These are phyloP conservation scores for Chaetomium cochliodes DNA, from an alignment of 495 filamentous ascomycete genomes.

Conservation along the genomic window DNA sequence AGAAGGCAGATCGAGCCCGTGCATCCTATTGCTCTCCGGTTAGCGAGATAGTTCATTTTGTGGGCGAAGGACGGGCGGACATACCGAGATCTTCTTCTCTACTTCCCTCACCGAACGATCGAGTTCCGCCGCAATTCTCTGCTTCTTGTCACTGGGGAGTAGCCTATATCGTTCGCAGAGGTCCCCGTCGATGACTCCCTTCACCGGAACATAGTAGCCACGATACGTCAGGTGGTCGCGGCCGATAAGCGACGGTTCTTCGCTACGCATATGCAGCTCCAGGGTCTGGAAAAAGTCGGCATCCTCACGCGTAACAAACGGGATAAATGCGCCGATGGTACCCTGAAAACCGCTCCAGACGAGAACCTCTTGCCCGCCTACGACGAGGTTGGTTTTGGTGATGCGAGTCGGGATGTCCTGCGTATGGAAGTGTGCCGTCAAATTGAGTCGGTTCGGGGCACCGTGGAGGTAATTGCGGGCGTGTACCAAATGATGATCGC, in stretches of 20 bases:
- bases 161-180: conserved; percentile 78
- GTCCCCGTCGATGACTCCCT: conserved; percentile 96
- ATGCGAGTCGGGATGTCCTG: conserved; percentile 90
- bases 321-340: conserved; percentile 85
- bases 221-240: conserved; percentile 62
- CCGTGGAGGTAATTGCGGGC: conserved; percentile 81
- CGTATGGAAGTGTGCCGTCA: conserved; percentile 82
- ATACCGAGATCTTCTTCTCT: conserved; percentile 3
- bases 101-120: neutral
- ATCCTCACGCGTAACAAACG: conserved; percentile 84
- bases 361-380: conserved; percentile 84
- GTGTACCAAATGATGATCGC: conserved; percentile 39
- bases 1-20: neutral
- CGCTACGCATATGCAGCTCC: conserved; percentile 76
- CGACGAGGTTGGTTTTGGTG: conserved; percentile 82
- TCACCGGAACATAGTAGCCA: conserved; percentile 93
- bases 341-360: conserved; percentile 93
- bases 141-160: neutral
- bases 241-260: conserved; percentile 64
- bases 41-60: neutral
- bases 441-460: conserved; percentile 73
- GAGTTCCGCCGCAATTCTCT: neutral
- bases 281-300: conserved; percentile 95
- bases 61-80: neutral
- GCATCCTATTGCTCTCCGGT: neutral